Evolutionary conservation across 1,284 basidiomycete genomes (phyloP), one percentile per base, ranked within the genome.

Genomic region (Phlebopus sp.): DNA sequence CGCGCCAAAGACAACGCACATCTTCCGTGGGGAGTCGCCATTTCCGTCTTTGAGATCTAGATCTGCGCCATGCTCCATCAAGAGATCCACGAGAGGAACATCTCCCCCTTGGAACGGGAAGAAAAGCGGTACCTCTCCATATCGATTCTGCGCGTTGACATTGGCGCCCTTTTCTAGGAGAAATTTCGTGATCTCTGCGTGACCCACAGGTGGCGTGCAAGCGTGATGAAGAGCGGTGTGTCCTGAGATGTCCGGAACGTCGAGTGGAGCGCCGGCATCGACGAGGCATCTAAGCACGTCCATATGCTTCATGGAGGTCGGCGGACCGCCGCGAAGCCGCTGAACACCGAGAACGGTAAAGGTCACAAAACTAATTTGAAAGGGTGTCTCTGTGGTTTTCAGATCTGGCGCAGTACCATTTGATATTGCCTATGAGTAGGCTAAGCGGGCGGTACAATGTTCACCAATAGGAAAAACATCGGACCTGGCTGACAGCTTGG

Each of bases 11-110:
- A 48, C 31, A 0, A 75, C 13, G 49, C 59, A 73, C 49, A 67
- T 57, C 15, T 57, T 53, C 13, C 59, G 51, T 1, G 73, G 69
- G 0, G 63, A 60, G 15, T 63, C 49, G 1, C 68, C 72, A 43
- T 81, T 77, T 7, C 69, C 77, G 40, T 81, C 78, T 9, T 61
- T 27, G 8, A 80, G 62, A 42, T 74, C 69, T 36, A 79, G 35
- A 47, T 74, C 67, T 10, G 78, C 77, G 6, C 70, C 73, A 46
- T 67, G 68, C 54, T 78, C 75, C 69, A 82, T 68, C 44, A 82
- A 58, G 13, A 77, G 45, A 19, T 81, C 71, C 29, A 79, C 60
- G 6, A 65, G 58, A 0, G 50, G 49, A 13, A 69, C 51, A 17
- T 70, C 55, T 21, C 68, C 68, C 2, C 61, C 58, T 54, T 69